A percentile compares a stretch with the other conserved stretches of the same genome.
Conservation (phyloP, 2,329 filamentous ascomycete species). For the Neonectria neomacrospora region DNA sequence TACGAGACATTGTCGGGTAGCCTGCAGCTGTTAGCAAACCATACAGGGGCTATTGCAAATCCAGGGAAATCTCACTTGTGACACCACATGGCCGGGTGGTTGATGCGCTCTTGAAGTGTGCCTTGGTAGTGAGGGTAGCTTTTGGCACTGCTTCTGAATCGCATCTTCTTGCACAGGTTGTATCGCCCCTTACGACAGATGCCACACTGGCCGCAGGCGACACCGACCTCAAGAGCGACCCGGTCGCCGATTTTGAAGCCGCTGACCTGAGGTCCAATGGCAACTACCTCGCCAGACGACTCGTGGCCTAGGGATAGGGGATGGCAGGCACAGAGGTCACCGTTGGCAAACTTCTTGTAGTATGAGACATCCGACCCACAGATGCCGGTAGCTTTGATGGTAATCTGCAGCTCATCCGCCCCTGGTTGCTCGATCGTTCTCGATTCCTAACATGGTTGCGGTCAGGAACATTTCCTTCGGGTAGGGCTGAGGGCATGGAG, state of each 20-base stretch:
- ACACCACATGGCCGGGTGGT: slow-evolving; percentile 71
- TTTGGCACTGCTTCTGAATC: slow-evolving; percentile 71
- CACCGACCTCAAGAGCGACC: slow-evolving; percentile 68
- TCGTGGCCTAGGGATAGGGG: slow-evolving; percentile 74
- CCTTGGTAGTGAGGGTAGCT: slow-evolving; percentile 72
- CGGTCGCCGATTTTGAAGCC: slow-evolving; percentile 67
- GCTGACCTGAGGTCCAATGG: slow-evolving; percentile 62
- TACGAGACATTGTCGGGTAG: slow-evolving; percentile 69
- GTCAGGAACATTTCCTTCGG: slow-evolving; percentile 33
- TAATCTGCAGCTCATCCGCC: slow-evolving; percentile 70
- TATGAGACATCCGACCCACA: slow-evolving; percentile 78
- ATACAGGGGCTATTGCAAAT: background rate
- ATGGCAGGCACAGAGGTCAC: slow-evolving; percentile 73
- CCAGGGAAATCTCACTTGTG: slow-evolving; percentile 61
- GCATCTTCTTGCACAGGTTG: slow-evolving; percentile 71
- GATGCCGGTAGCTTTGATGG: slow-evolving; percentile 73
- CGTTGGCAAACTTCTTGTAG: slow-evolving; percentile 78
- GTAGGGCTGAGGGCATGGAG: slow-evolving; percentile 37
- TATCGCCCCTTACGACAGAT: slow-evolving; percentile 66
- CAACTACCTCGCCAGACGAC: slow-evolving; percentile 68
- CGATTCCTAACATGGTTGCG: slow-evolving; percentile 56
- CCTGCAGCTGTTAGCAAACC: slow-evolving; percentile 48
- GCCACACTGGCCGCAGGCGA: slow-evolving; percentile 63
- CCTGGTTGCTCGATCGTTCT: slow-evolving; percentile 60
- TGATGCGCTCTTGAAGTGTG: slow-evolving; percentile 70